Base-by-base conservation (phyloP, 1,284 basidiomycete genomes). In the Rhodotorula sp. region DNA sequence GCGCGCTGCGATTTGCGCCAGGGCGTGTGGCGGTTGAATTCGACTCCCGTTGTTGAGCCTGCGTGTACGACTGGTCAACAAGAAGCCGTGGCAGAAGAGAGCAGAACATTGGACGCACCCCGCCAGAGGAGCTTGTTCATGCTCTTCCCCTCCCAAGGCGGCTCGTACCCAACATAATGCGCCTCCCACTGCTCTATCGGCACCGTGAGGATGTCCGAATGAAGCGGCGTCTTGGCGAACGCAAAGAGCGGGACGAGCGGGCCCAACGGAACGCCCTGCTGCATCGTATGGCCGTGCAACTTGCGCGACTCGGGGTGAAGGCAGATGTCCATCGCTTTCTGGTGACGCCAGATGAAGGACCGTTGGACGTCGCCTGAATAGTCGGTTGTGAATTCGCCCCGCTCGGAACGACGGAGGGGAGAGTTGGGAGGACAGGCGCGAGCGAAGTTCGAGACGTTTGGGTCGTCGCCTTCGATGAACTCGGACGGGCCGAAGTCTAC, bases 121-220 rank as follows among this genome's bases (percentile, higher is more conserved):
- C 81, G 78, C 83, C 83, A 84, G 22, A 80, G 79, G 1, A 84
- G 74, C 64, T 80, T 78, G 60, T 78, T 75, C 53, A 77, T 74
- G 6, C 69, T 68, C 76, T 84, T 84, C 20, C 79, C 71, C 56
- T 81, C 80, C 82, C 83, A 84, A 24, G 73, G 67, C 4, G 80
- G 80, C 69, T 84, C 82, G 57, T 76, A 74, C 0, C 80, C 80
- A 4, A 77, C 68, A 63, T 81, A 78, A 56, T 69, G 63, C 50
- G 66, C 71, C 44, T 70, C 70, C 73, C 82, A 83, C 70, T 83
- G 83, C 61, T 84, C 82, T 7, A 83, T 78, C 4, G 83, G 83
- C 18, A 82, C 82, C 61, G 81, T 78, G 10, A 83, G 78, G 59
- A 84, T 82, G 64, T 83, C 83, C n/a, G 81, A 80, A 71, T 82